Conservation (phyloP, 2,329 filamentous ascomycete genomes). For the Fusarium foetens region DNA sequence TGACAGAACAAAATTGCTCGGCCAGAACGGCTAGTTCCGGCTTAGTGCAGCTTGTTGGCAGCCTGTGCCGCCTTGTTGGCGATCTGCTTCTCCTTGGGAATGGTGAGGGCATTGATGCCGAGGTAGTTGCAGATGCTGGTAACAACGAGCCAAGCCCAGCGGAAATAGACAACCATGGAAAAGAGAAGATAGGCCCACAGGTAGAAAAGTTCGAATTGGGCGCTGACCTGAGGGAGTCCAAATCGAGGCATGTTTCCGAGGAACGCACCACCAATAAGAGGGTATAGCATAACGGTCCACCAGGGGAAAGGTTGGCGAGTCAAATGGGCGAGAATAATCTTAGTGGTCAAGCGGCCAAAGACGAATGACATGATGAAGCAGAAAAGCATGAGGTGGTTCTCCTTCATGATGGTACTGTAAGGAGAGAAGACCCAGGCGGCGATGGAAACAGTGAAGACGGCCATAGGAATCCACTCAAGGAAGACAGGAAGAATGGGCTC, state of each 20-base stretch:
- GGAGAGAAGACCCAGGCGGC: conserved; percentile 90
- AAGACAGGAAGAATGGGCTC: conserved; percentile 85
- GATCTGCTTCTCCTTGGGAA: conserved; percentile 70
- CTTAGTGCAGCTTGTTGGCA: conserved; percentile 51
- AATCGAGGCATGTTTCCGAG: conserved; percentile 84
- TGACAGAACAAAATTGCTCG: neutral
- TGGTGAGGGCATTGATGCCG: conserved; percentile 94
- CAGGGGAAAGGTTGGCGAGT: conserved; percentile 94
- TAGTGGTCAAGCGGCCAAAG: conserved; percentile 97
- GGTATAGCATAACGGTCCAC: conserved; percentile 92
- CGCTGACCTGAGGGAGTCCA: conserved; percentile 74
- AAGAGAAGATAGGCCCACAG: conserved; percentile 87
- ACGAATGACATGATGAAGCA: conserved; percentile 96
- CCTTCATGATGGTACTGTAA: conserved; percentile 79
- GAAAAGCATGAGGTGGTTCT: conserved; percentile 92
- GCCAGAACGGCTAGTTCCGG: neutral
- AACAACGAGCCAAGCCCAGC: conserved; percentile 92
- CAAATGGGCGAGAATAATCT: conserved; percentile 97
- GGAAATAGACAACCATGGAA: conserved; percentile 84
- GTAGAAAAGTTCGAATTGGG: conserved; percentile 78
- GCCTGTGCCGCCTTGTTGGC: conserved; percentile 61
- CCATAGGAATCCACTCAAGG: conserved; percentile 92
- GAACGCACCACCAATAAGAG: conserved; percentile 85
- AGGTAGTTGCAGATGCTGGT: conserved; percentile 91
- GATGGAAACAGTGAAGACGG: conserved; percentile 79